Conservation (phyloP, 352 stramenopile genomes). For the Sclerospora graminicola region DNA sequence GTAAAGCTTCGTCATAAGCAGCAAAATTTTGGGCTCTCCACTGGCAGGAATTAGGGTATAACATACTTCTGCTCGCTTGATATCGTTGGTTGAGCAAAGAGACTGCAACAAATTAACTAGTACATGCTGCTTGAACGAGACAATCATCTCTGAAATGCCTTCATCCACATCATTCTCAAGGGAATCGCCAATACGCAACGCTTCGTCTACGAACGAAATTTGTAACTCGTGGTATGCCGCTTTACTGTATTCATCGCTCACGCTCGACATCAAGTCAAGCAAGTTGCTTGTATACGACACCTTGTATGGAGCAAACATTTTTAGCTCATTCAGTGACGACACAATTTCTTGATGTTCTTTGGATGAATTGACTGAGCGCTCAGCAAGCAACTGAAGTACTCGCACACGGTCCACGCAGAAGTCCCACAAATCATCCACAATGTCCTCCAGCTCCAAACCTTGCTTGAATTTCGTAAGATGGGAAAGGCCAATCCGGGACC, state of each 20-base stretch:
- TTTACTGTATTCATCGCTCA: constrained; percentile 40
- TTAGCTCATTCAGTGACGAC: constrained; percentile 53
- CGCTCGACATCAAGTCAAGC: constrained; percentile 34
- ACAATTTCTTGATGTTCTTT: constrained; percentile 23
- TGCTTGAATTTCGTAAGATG: constrained; percentile 57
- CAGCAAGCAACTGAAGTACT: constrained; percentile 27
- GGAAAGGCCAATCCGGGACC: constrained; percentile 51
- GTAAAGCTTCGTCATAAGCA: constrained; percentile 55
- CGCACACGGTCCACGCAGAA: constrained; percentile 59
- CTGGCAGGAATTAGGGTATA: constrained; percentile 34
- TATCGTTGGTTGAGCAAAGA: constrained; percentile 32
- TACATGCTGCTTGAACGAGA: constrained; percentile 31
- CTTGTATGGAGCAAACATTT: constrained; percentile 65
- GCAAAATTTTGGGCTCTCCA: constrained; percentile 22
- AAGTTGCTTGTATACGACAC: constrained; percentile 25
- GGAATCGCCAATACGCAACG: constrained; percentile 38
- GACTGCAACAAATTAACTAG: constrained; percentile 40
- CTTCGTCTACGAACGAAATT: constrained; percentile 47
- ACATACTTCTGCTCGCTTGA: constrained; percentile 51
- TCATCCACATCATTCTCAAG: constrained; percentile 30
- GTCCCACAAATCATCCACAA: constrained; percentile 74
- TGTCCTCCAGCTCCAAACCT: constrained; percentile 53
- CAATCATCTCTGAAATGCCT: constrained; percentile 10
- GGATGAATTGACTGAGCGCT: constrained; percentile 1
- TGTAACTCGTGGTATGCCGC: constrained; percentile 26